A percentile compares a stretch with the other conserved stretches of the same genome.
These are phyloP conservation scores for Penicillium goetzii DNA, from an alignment of 495 filamentous ascomycete species.

Conservation along the genomic window DNA sequence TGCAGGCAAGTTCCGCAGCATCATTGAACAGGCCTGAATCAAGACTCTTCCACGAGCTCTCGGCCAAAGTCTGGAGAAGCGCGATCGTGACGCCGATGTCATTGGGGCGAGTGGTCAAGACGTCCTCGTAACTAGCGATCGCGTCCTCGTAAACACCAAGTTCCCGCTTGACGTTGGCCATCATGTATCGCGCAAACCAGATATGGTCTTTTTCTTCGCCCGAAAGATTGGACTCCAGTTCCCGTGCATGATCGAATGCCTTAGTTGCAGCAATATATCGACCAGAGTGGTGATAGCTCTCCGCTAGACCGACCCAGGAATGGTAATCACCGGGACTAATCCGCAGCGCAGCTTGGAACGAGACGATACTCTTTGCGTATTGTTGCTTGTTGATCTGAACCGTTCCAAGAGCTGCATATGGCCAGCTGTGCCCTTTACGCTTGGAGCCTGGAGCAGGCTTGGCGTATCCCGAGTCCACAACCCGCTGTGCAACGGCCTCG, in stretches of 20 bases:
- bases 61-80: conserved; percentile 81
- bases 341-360: conserved; percentile 88
- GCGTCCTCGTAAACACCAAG: conserved; percentile 86
- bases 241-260: conserved; percentile 80
- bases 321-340: conserved; percentile 85
- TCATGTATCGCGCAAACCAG: conserved; percentile 96
- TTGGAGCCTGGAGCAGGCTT: conserved; percentile 89
- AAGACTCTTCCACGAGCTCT: conserved; percentile 75
- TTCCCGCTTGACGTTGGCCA: conserved; percentile 93
- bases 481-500: conserved; percentile 86
- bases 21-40: conserved; percentile 84
- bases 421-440: conserved; percentile 91
- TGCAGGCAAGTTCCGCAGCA: conserved; percentile 65
- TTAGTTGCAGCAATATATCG: conserved; percentile 91
- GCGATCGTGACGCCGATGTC: conserved; percentile 89
- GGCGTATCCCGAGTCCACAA: conserved; percentile 89
- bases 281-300: conserved; percentile 93
- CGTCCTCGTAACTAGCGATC: conserved; percentile 70
- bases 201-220: conserved; percentile 59
- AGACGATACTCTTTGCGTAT: conserved; percentile 81
- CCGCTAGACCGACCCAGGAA: conserved; percentile 93
- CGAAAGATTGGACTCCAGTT: conserved; percentile 55
- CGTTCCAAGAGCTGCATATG: conserved; percentile 92
- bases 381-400: conserved; percentile 95
- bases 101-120: conserved; percentile 63